A percentile compares a stretch with the other conserved stretches of the same genome.
Evolutionary conservation across 805 yeast species (phyloP).

Genomic region (Alloascoidea hylecoeti): DNA sequence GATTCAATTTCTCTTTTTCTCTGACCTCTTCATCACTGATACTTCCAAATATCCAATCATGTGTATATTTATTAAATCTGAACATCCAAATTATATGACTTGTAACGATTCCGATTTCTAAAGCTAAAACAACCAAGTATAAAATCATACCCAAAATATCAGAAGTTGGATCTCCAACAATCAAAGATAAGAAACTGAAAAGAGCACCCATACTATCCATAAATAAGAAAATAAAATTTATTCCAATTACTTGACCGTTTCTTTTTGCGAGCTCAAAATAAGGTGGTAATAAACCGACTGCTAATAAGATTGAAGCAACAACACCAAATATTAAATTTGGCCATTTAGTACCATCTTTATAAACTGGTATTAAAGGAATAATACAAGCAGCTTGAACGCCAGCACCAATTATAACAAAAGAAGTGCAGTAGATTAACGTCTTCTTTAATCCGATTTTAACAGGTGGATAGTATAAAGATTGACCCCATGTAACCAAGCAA

Average conservation of each 20-base stretch:
- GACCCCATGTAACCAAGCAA: constrained; percentile 52
- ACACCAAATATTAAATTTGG: constrained; percentile 74
- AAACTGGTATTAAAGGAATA: constrained; percentile 45
- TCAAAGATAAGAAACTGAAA: constrained; percentile 53
- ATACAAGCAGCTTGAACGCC: constrained; percentile 63
- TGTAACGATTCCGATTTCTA: constrained; percentile 66
- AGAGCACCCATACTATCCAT: constrained; percentile 78
- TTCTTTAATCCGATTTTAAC: constrained; percentile 13
- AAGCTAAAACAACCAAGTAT: constrained; percentile 55
- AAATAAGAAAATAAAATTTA: constrained; percentile 64
- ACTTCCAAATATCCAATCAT: not conserved
- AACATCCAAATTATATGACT: constrained; percentile 63
- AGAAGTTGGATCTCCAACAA: constrained; percentile 18
- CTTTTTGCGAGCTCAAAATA: constrained; percentile 74
- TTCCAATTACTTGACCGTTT: constrained; percentile 76
- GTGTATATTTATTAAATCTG: constrained; percentile 7
- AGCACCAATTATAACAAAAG: constrained; percentile 12
- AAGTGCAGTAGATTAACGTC: not conserved
- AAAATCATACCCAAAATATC: constrained; percentile 74
- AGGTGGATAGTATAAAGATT: constrained; percentile 70
- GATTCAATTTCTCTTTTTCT: constrained; percentile 5
- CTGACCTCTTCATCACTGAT: constrained; percentile 20
- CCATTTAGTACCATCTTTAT: constrained; percentile 43
- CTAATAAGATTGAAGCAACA: constrained; percentile 62
- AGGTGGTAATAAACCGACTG: constrained; percentile 76